Conservation (phyloP, 176 grass and related monocot genomes). For the Zoysia japonica region DNA sequence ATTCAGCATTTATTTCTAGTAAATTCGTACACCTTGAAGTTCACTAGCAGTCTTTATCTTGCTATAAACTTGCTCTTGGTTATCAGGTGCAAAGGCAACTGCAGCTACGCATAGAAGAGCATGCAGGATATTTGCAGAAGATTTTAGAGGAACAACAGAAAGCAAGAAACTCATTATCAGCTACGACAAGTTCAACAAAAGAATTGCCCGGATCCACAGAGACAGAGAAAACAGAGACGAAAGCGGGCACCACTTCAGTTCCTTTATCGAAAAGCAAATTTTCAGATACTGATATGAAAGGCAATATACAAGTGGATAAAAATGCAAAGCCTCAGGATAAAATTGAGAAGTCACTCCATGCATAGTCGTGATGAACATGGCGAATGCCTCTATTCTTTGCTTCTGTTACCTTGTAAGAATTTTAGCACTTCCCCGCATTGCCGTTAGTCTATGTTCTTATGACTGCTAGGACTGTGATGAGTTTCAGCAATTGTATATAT, state of each 20-base stretch:
- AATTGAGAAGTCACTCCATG: conserved; percentile 26
- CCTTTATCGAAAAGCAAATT: conserved; percentile 16
- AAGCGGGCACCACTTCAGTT: conserved; percentile 18
- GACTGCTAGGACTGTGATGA: conserved; percentile 17
- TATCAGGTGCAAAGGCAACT: conserved; percentile 77
- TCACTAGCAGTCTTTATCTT: conserved; percentile 3
- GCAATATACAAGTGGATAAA: conserved; percentile 37
- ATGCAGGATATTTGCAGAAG: conserved; percentile 77
- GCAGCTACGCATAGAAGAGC: conserved; percentile 78
- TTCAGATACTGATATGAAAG: conserved; percentile 26
- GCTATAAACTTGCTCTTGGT: neutral
- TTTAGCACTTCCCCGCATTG: neutral
- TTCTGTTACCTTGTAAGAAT: conserved; percentile 18
- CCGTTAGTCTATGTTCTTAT: neutral
- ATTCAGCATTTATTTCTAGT: neutral
- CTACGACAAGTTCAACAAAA: conserved; percentile 24
- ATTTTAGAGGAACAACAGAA: conserved; percentile 78
- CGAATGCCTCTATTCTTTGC: conserved; percentile 14
- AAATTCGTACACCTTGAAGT: neutral
- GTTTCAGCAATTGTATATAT: conserved; percentile 24
- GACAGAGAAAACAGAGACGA: conserved; percentile 10
- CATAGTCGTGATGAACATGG: conserved; percentile 20
- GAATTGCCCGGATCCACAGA: neutral
- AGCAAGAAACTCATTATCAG: conserved; percentile 34
- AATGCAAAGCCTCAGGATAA: conserved; percentile 43